These are phyloP conservation scores for Mycena galericulata DNA, from an alignment of 768 basidiomycete species.

Conservation along the genomic window DNA sequence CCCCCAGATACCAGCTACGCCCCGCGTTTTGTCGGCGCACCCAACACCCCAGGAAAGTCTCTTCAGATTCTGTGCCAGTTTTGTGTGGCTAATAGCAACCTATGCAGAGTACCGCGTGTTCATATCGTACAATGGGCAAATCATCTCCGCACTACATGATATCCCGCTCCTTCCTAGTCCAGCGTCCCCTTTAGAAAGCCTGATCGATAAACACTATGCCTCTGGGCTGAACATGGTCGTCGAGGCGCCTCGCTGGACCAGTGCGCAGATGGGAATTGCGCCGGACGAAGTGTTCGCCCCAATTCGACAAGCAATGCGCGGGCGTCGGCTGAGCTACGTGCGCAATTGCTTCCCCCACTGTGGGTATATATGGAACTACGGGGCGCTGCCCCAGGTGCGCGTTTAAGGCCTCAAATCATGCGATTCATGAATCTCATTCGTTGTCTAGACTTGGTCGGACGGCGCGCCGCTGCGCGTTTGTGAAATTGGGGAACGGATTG, in stretches of 20 bases:
- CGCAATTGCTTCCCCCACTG: conserved; percentile 91
- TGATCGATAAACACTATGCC: conserved; percentile 59
- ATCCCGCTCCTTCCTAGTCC: conserved; percentile 70
- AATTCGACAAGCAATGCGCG: conserved; percentile 77
- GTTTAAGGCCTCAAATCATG: conserved; percentile 22
- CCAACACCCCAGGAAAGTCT: conserved; percentile 19
- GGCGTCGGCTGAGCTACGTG: conserved; percentile 73
- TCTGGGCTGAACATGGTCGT: conserved; percentile 85
- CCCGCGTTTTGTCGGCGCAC: conserved; percentile 6
- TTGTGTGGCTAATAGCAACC: not conserved
- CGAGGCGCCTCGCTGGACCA: conserved; percentile 86
- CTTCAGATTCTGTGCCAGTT: too few relatives aligned
- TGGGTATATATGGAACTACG: conserved; percentile 90
- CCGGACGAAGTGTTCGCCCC: conserved; percentile 85
- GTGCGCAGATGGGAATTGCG: conserved; percentile 87
- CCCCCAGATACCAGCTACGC: too few relatives aligned
- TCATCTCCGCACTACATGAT: conserved; percentile 77
- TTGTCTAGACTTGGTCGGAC: conserved; percentile 23
- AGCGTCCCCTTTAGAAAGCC: not conserved
- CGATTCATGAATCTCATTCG: conserved; percentile 22
- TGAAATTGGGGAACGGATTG: conserved; percentile 87
- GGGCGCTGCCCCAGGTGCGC: conserved; percentile 78
- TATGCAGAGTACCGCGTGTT: conserved; percentile 76
- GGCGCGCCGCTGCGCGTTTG: conserved; percentile 67
- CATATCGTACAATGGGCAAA: conserved; percentile 72